Evolutionary conservation across 495 filamentous ascomycete species (phyloP), one percentile per base, ranked within the genome.

Genomic region (Aspergillus ellipticus): DNA sequence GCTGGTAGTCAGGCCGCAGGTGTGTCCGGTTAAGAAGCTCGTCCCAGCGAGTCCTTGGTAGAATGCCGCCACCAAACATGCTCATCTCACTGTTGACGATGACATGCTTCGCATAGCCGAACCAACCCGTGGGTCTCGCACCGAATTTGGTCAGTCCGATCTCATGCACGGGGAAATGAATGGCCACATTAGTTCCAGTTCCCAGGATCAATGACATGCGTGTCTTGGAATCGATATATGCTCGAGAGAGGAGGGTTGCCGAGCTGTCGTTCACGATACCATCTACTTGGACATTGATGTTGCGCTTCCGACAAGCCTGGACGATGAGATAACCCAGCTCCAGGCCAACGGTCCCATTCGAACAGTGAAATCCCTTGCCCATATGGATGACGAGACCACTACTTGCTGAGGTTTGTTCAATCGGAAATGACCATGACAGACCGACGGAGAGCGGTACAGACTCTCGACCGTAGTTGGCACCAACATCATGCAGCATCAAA

Each of bases 61-160:
- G 75, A 11, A 87, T 76, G 20, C 81, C 79, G 10, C 82, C 80
- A 4, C 91, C 91, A 31, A 85, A 88, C 74, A 96, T 95, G 62
- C 87, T 89, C 84, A 90, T 85, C 67, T 96, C 92, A 6, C 87
- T 96, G 68, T 96, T 96, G 59, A 95, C 80, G 3, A 92, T 85
- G 28, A 95, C 87, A 57, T 86, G 69, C 46, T 74, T 75, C 19
- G 67, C 75, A 39, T 84, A 73, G 11, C 79, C 77, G 35, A 73
- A 82, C 69, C 71, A 75, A 11, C 68, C 68, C 13, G 67, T 61
- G 0, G 70, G 68, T 29, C 79, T 62, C 0, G 58, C 54, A 6
- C 73, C 74, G 47, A 82, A 79, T 59, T 95, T 95, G 62, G 73
- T 76, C 8, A 75, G 69, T 48, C 86, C 82, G 26, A 96, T 79